Evolutionary conservation across 441 rosid species (phyloP).

Genomic region (Croton laevigatus): DNA sequence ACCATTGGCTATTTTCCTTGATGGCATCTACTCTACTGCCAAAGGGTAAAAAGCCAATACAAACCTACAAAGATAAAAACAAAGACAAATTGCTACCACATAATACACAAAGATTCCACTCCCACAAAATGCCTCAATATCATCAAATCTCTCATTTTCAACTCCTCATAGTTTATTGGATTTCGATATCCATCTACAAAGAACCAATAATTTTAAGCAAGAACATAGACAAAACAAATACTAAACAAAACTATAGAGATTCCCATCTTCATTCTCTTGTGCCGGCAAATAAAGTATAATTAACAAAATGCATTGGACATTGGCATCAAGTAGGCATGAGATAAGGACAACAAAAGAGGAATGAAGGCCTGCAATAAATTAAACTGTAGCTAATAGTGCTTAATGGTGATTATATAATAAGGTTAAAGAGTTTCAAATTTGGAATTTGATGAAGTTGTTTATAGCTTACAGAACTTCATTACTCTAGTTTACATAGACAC

Average conservation of each 20-base stretch:
- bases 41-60: neutral
- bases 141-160: constrained; percentile 6
- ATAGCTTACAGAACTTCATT: neutral
- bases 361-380: constrained; percentile 28
- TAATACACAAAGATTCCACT: neutral
- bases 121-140: neutral
- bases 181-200: neutral
- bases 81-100: neutral
- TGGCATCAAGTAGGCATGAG: neutral
- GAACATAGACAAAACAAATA: constrained; percentile 1
- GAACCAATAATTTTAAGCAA: constrained; percentile 3
- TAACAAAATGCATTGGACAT: constrained; percentile 21
- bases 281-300: constrained; percentile 33
- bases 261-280: constrained; percentile 3
- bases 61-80: neutral
- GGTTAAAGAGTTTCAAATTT: constrained; percentile 8
- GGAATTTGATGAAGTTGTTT: constrained; percentile 19
- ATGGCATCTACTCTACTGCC: neutral
- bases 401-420: constrained; percentile 21
- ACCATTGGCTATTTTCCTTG: neutral
- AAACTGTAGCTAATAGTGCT: neutral
- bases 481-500: neutral
- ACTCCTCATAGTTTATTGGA: neutral
- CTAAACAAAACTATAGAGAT: constrained; percentile 1
- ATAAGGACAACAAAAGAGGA: constrained; percentile 19